A percentile compares a stretch with the other conserved stretches of the same genome.
These are phyloP conservation scores for Coniella lustricola DNA, from an alignment of 2,329 filamentous ascomycete species.

Conservation along the genomic window DNA sequence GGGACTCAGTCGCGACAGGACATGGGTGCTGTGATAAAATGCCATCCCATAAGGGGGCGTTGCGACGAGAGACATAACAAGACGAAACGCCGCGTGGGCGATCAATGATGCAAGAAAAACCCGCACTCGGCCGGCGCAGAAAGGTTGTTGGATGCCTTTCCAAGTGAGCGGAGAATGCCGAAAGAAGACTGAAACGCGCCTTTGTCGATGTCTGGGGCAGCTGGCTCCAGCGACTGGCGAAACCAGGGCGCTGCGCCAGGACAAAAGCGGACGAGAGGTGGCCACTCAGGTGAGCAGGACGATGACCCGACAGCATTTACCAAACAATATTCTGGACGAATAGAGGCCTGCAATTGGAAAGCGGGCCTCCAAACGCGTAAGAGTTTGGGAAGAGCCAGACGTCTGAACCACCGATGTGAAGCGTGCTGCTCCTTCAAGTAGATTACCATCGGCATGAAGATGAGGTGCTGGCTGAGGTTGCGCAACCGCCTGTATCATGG, in stretches of 20 bases:
- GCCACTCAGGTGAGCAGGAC: no score
- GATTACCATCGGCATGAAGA: no score
- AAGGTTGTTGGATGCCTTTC: neutral
- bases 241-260: neutral
- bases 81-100: slow-evolving; percentile 8
- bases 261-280: neutral
- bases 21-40: neutral
- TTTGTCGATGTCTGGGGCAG: slow-evolving; percentile 7
- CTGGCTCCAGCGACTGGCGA: slow-evolving; percentile 4
- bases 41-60: slow-evolving; percentile 1
- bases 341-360: no score
- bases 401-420: no score
- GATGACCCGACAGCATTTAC: no score
- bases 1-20: no score
- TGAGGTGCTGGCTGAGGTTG: no score
- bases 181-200: slow-evolving; percentile 5
- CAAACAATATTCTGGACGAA: no score
- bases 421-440: no score
- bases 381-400: no score
- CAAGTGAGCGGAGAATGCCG: neutral
- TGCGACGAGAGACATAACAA: slow-evolving; percentile 11
- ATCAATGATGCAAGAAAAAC: neutral
- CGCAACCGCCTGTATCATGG: no score
- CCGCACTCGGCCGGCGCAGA: neutral
- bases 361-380: no score